Base-by-base conservation (phyloP, 768 basidiomycete species). In the Pulveroboletus sp. region DNA sequence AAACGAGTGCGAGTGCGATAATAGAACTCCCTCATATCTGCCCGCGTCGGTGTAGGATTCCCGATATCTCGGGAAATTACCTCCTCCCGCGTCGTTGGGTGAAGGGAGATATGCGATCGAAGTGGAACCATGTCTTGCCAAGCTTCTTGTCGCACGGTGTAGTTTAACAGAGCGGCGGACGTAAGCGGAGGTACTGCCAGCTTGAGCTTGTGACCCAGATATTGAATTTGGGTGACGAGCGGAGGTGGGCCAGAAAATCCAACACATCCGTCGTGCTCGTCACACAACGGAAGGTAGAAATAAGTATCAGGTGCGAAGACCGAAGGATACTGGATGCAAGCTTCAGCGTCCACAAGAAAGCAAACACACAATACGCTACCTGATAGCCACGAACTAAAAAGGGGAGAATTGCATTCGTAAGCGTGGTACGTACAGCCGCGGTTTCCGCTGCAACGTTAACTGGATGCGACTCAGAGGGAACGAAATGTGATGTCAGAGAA, bases 241-340 rank as follows among this genome's bases (percentile, higher is more conserved):
- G 73, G 68, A 7, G 54, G 57, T 10, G 72, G 67, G 5, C 70
- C 63, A n/a, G 70, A 69, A 36, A 60, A 59, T 49, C 63, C 63
- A 46, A 44, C 13, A 3, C 36, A 35, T 27, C 54, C 55, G 11
- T 66, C 62, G 17, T 62, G 49, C 12, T 62, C 59, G 24, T 57
- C 61, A 22, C 65, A 67, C 22, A 76, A 45, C 1, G 77, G 76
- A 11, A 78, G 61, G 34, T 68, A 59, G 52, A 76, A 75, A 57
- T 67, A 67, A n/a, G 65, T 53, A 50, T 78, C 77, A 4, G 75
- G 73, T 24, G 70, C 75, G 54, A 74, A 71, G 19, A 70, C 32
- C 1, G 73, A 72, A 17, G 77, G 67, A 47, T 71, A 68, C 76
- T 79, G 47, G 12, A 24, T 12, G 24, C 26, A n/a, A 26, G 34